Evolutionary conservation across 495 filamentous ascomycete species (phyloP).

Genomic region (Penicillium canescens): DNA sequence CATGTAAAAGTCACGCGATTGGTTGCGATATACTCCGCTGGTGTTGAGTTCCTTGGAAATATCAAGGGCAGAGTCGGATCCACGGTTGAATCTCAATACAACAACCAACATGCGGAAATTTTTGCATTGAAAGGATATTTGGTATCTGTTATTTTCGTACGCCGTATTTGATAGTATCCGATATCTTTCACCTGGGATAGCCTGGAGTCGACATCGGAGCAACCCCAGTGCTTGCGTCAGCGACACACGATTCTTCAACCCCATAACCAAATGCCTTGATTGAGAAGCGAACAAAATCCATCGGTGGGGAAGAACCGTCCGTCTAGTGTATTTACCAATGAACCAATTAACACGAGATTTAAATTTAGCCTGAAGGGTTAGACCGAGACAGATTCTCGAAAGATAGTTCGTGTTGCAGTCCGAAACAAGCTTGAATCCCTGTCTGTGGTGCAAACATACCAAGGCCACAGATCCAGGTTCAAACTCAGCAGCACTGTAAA

Average conservation of each 20-base stretch:
- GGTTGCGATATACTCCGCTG: conserved; percentile 18
- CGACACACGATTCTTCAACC: not conserved
- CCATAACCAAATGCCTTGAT: not conserved
- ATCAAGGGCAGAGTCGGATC: conserved; percentile 1
- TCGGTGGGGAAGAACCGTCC: not conserved
- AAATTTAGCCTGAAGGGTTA: conserved; percentile 2
- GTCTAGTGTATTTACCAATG: not conserved
- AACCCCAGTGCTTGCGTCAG: not conserved
- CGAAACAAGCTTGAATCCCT: conserved; percentile 7
- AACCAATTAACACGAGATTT: not conserved
- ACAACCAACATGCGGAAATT: not conserved
- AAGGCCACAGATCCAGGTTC: too few relatives aligned
- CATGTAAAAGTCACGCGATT: conserved; percentile 9
- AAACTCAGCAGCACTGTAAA: too few relatives aligned
- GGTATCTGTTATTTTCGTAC: not conserved
- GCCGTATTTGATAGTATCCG: not conserved
- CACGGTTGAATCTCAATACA: not conserved
- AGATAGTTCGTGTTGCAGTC: not conserved
- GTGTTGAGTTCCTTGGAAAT: not conserved
- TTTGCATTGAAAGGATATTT: not conserved
- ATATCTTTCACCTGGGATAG: too few relatives aligned
- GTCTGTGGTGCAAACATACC: not conserved
- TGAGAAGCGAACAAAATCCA: not conserved
- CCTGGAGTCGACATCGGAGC: too few relatives aligned
- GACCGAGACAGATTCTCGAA: not conserved